phyloP scores from a whole-genome alignment of 768 basidiomycete species.

The Tulasnella sp. region DNA sequence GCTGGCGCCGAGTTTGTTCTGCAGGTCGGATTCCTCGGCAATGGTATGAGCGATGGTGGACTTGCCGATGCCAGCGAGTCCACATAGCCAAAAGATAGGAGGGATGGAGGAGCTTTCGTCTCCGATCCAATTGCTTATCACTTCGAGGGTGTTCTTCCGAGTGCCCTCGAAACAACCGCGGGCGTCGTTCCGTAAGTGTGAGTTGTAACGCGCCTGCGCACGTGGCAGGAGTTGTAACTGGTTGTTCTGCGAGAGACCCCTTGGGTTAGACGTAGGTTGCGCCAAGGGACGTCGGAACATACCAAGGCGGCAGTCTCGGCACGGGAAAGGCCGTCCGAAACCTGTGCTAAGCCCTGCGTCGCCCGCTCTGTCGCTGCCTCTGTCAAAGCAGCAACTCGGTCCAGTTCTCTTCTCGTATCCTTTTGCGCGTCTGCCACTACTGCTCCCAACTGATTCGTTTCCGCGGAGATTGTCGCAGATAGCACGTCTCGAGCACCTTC shows the following conservation, averaged over 20 bases:
- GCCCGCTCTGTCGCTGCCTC: no score
- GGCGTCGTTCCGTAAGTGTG: background rate
- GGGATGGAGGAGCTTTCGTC: no score
- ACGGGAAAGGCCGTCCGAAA: background rate
- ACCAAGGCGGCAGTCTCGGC: background rate
- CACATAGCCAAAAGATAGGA: conserved; percentile 38
- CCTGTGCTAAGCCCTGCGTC: no score
- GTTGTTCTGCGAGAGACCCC: background rate
- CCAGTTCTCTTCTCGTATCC: no score
- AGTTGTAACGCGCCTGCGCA: background rate
- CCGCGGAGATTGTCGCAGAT: no score
- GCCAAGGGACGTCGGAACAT: background rate
- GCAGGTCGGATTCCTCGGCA: conserved; percentile 34
- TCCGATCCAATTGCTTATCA: background rate
- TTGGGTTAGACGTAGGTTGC: background rate
- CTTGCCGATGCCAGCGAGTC: conserved; percentile 43
- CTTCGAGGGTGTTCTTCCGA: background rate
- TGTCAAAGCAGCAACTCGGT: no score
- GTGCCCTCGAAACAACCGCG: conserved; percentile 2
- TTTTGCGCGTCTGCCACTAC: no score
- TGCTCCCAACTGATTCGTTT: no score
- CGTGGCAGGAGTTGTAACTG: background rate
- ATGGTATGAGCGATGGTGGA: conserved; percentile 44
- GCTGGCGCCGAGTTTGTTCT: conserved; percentile 38
- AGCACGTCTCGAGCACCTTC: no score